Conservation (phyloP, 805 yeast genomes). For the Metschnikowia reukaufii region DNA sequence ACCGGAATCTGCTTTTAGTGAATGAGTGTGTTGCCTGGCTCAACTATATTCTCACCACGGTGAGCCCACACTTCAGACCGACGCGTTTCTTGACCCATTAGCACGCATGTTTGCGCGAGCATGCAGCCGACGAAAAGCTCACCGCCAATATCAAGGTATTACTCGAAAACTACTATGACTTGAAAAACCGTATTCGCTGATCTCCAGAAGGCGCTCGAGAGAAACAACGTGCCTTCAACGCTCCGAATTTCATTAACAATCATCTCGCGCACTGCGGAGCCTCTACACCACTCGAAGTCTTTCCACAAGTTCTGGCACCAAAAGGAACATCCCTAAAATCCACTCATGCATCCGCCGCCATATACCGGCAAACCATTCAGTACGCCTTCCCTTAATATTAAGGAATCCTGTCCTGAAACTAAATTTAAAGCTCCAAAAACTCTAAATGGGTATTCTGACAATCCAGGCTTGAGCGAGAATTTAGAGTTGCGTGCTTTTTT, state of each 20-base stretch:
- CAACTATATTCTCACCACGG: constrained; percentile 36
- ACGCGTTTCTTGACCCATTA: constrained; percentile 26
- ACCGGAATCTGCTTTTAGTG: constrained; percentile 37
- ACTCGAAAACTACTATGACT: constrained; percentile 29
- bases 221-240: constrained; percentile 28
- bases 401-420: background rate
- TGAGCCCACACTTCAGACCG: constrained; percentile 34
- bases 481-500: constrained; percentile 4
- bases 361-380: background rate
- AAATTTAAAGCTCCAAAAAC: background rate
- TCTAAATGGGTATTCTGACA: background rate
- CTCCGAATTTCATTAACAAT: constrained; percentile 20
- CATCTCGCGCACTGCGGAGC: background rate
- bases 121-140: constrained; percentile 14
- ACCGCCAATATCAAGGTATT: constrained; percentile 22
- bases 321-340: background rate
- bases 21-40: constrained; percentile 48
- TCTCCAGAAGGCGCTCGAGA: constrained; percentile 41
- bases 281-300: background rate
- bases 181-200: constrained; percentile 44
- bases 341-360: background rate
- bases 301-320: background rate
- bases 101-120: constrained; percentile 19
- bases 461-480: background rate
- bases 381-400: background rate